Conservation (phyloP, 805 yeast genomes). For the Suhomyces vadensis region DNA sequence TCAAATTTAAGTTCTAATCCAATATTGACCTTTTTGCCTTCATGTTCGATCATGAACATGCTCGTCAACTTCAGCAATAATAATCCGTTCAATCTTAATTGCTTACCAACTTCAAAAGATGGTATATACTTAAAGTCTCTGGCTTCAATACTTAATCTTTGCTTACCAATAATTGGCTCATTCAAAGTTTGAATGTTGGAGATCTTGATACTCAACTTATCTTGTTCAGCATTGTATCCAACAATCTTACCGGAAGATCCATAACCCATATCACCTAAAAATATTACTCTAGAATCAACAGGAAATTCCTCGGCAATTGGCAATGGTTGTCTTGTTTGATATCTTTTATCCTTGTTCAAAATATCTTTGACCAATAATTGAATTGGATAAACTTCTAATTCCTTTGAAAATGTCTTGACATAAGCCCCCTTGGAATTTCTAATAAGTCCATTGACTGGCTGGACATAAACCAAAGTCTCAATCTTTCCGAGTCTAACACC, state of each 20-base stretch:
- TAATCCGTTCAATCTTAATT: constrained; percentile 56
- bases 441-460: constrained; percentile 73
- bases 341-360: constrained; percentile 71
- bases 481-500: constrained; percentile 64
- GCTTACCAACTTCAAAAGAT: constrained; percentile 62
- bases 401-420: constrained; percentile 64
- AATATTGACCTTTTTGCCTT: constrained; percentile 52
- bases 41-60: constrained; percentile 59
- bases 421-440: constrained; percentile 72
- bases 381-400: constrained; percentile 64
- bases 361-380: constrained; percentile 80
- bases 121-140: constrained; percentile 60
- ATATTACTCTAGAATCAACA: constrained; percentile 64
- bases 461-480: constrained; percentile 65
- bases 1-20: constrained; percentile 88
- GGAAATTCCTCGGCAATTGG: constrained; percentile 87
- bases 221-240: constrained; percentile 50
- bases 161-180: constrained; percentile 68
- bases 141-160: constrained; percentile 58
- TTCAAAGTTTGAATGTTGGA: constrained; percentile 36
- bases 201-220: constrained; percentile 52
- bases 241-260: constrained; percentile 74
- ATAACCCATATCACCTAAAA: constrained; percentile 83
- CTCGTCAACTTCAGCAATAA: constrained; percentile 80
- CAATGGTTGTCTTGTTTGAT: constrained; percentile 65